phyloP scores from a whole-genome alignment of 2,329 filamentous ascomycete species.

The Colletotrichum simmondsii region DNA sequence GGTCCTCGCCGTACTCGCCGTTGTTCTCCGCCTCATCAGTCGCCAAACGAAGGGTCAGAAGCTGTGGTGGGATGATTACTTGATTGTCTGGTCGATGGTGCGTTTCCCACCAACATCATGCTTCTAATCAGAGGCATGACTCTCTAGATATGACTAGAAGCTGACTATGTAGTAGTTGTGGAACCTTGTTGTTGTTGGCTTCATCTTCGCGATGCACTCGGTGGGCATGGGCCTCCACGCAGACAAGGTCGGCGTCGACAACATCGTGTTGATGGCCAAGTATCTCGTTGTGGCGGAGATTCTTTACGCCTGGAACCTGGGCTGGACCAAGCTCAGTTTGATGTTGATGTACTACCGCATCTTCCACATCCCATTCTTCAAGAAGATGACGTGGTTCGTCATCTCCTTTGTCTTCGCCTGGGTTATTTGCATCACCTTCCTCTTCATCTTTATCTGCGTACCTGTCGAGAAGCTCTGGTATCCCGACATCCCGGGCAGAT shows the following conservation, averaged over 20 bases:
- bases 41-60: slow-evolving; percentile 53
- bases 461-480: slow-evolving; percentile 63
- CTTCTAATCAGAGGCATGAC: not conserved
- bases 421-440: slow-evolving; percentile 58
- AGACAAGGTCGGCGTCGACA: slow-evolving; percentile 44
- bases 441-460: slow-evolving; percentile 63
- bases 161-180: slow-evolving; percentile 43
- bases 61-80: slow-evolving; percentile 63
- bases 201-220: slow-evolving; percentile 59
- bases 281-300: slow-evolving; percentile 59
- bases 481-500: slow-evolving; percentile 53
- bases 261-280: slow-evolving; percentile 58
- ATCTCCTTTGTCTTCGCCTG: slow-evolving; percentile 56
- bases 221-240: slow-evolving; percentile 59
- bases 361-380: slow-evolving; percentile 57
- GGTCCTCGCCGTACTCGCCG: slow-evolving; percentile 49
- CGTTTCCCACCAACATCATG: not conserved
- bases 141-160: not conserved
- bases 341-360: slow-evolving; percentile 65
- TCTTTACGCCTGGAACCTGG: slow-evolving; percentile 59
- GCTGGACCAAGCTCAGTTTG: slow-evolving; percentile 61
- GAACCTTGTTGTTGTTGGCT: slow-evolving; percentile 55
- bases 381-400: slow-evolving; percentile 52
- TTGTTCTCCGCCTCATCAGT: slow-evolving; percentile 53
- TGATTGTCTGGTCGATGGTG: slow-evolving; percentile 61